Conservation (phyloP, 805 yeast genomes). For the Candida silvicultrix region DNA sequence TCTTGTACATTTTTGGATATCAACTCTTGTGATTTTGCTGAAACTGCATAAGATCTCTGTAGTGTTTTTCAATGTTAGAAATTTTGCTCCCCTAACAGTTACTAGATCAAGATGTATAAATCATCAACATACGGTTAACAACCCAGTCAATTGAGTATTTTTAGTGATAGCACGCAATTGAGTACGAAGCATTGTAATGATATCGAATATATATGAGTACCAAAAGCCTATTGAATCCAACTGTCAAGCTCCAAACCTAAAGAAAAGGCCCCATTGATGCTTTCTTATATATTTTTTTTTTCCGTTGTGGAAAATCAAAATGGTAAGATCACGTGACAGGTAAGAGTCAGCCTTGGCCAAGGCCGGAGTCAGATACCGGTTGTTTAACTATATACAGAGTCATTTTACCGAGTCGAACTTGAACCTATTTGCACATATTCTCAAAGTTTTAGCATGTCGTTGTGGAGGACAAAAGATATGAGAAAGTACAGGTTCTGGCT, state of each 20-base stretch:
- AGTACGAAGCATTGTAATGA: conserved; percentile 12
- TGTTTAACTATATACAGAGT: not conserved
- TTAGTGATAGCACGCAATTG: conserved; percentile 8
- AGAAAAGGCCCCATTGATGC: too few relatives aligned
- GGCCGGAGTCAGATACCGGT: not conserved
- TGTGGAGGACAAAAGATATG: conserved; percentile 1
- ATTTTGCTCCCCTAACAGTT: too few relatives aligned
- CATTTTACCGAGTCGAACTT: not conserved
- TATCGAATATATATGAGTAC: too few relatives aligned
- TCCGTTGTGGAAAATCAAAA: too few relatives aligned
- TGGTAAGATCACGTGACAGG: not conserved
- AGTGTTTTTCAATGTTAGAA: too few relatives aligned
- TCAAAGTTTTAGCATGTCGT: conserved; percentile 5
- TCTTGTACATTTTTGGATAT: conserved; percentile 59
- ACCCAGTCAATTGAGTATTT: not conserved
- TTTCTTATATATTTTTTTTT: too few relatives aligned
- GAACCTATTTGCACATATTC: conserved; percentile 6
- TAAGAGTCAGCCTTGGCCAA: not conserved
- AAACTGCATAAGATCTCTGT: conserved; percentile 36
- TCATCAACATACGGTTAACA: not conserved
- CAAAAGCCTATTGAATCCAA: too few relatives aligned
- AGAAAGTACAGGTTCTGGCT: not conserved
- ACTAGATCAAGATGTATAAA: too few relatives aligned
- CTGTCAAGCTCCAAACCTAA: too few relatives aligned
- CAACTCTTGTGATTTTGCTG: conserved; percentile 42